Evolutionary conservation across 495 filamentous ascomycete species (phyloP), one percentile per base, ranked within the genome.

Genomic region (Aspergillus taichungensis): DNA sequence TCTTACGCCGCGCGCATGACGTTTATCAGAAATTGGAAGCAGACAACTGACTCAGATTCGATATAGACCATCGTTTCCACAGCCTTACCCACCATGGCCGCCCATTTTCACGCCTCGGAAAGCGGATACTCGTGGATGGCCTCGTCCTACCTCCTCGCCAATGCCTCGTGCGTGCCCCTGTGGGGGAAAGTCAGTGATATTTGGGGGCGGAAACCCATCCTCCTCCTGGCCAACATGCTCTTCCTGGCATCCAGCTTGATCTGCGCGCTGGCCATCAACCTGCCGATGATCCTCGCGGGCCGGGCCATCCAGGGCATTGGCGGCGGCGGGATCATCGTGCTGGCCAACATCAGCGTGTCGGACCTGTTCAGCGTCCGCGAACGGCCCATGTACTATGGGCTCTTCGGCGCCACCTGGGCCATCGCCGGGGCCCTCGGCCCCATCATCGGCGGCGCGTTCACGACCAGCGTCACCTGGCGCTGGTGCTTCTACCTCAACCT

Each of bases 171-270:
- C 27, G 79, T 80, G 14, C 85, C 85, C 0, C 68, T 80, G 43
- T 90, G 87, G 86, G 87, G 84, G n/a, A 88, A 88, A 57, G 63
- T 90, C 32, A 82, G 77, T 51, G 88, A 94, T 55, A 91, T 95
- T 45, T 94, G 80, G 74, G 88, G 88, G 1, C 77, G 88, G 18
- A 95, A 94, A 56, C 79, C 76, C 3, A 82, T 92, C 40, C 68
- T 94, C 37, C 66, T 95, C 8, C 42, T 82, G 1, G 85, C 87
- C 31, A 86, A 83, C 34, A 64, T 71, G 14, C 60, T 87, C 18
- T 95, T 95, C 68, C 79, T 91, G 52, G 59, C 88, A 8, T 87
- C 83, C 4, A 85, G 80, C 48, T 63, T 94, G 47, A 70, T 94
- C 34, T 79, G 82, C 43, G 88, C 77, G 1, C 53, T 88, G 30